These are phyloP conservation scores for Hippophae gyantsensis DNA, from an alignment of 306 rosid genomes.

Conservation along the genomic window DNA sequence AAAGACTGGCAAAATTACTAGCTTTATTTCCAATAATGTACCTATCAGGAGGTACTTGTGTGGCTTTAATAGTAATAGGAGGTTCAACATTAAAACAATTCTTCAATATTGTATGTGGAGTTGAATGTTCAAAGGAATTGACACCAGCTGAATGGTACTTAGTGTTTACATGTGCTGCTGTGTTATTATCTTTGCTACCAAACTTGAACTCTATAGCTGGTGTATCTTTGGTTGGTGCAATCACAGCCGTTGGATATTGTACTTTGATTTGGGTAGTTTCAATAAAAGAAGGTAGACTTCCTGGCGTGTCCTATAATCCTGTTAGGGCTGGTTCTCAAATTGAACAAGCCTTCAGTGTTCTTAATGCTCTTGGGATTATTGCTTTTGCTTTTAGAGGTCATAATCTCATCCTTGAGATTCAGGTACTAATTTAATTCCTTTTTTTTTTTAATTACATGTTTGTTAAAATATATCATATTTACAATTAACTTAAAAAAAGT, in stretches of 20 bases:
- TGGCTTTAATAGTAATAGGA: conserved; percentile 33
- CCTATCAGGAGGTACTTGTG: conserved; percentile 37
- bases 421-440: conserved; percentile 20
- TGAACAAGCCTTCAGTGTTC: conserved; percentile 22
- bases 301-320: conserved; percentile 30
- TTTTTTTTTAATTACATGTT: background rate
- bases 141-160: conserved; percentile 40
- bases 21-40: conserved; percentile 29
- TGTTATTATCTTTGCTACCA: conserved; percentile 37
- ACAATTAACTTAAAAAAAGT: too few species aligned
- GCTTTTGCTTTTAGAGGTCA: conserved; percentile 58
- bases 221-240: conserved; percentile 38
- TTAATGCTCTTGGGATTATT: conserved; percentile 42
- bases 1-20: conserved; percentile 18
- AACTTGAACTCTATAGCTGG: conserved; percentile 50
- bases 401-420: conserved; percentile 48
- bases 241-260: conserved; percentile 36
- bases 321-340: background rate
- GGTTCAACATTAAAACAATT: conserved; percentile 27
- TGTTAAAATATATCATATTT: too few species aligned
- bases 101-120: conserved; percentile 31
- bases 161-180: conserved; percentile 34
- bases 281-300: conserved; percentile 28
- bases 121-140: conserved; percentile 21
- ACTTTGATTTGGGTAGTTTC: conserved; percentile 37